Evolutionary conservation across 1,284 basidiomycete species (phyloP), one percentile per base, ranked within the genome.

Genomic region (Malassezia brasiliensis): DNA sequence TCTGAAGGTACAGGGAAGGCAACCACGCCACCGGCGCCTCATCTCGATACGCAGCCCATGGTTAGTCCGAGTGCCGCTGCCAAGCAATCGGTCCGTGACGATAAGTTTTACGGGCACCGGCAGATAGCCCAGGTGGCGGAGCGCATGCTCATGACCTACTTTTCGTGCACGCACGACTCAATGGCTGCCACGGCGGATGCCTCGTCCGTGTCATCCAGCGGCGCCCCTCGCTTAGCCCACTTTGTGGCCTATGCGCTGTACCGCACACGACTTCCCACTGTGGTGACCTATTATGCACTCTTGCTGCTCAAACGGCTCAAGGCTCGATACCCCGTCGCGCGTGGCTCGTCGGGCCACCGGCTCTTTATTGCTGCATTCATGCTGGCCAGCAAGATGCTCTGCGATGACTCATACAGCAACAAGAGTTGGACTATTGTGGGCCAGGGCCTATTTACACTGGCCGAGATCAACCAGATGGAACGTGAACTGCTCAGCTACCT

Each of bases 391-490:
- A 75, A 75, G 62, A 67, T 62, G 60, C 60, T 63, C 51, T 74
- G 72, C 56, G 73, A 75, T 58, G 73, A 75, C 52, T 67, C 68
- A 32, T 75, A 74, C 62, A 67, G 64, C 14, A 75, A 75, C 66
- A 73, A 74, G 62, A 67, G 64, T 55, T 75, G 73, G 73, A 65
- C 69, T 49, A 72, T 75, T 41, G 73, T 74, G 39, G 66, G 72
- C 20, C 73, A 75, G 47, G 69, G 69, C 19, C 59, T 75, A 39
- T 74, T 75, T 52, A 63, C 61, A 40, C 54, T 73, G 22, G 65
- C 66, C 32, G 73, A 75, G 55, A 62, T 75, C 50, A 75, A 75
- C 57, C 72, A 74, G 56, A 74, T 75, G 69, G 73, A 75, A 59
- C 66, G 73, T 34, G 73, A 75, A 56, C 62, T 75, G 28, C 72